Conservation (phyloP, 441 rosid genomes). For the Omphalea diandra region DNA sequence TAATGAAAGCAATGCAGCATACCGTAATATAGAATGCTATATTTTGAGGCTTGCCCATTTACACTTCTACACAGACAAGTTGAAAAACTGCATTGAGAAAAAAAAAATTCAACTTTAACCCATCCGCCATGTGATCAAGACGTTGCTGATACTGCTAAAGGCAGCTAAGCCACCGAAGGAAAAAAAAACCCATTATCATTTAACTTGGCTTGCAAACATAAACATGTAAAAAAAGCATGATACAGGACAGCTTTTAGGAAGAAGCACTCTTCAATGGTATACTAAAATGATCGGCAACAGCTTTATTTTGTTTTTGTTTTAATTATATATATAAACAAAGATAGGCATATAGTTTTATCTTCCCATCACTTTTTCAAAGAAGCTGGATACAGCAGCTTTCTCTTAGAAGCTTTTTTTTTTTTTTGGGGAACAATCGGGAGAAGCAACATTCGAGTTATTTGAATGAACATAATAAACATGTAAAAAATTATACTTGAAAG, state of each 20-base stretch:
- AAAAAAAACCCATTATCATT: no score
- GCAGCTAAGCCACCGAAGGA: not conserved
- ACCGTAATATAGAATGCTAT: slow-evolving; percentile 57
- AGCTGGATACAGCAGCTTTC: no score
- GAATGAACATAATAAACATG: no score
- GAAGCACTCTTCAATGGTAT: not conserved
- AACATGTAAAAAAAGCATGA: not conserved
- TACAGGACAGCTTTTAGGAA: not conserved
- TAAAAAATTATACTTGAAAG: no score
- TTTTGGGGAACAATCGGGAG: no score
- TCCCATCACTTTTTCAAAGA: no score
- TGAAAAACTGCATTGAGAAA: not conserved
- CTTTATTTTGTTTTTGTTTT: no score
- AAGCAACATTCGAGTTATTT: no score
- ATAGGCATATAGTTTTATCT: no score
- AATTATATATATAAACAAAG: no score
- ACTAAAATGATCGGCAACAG: no score
- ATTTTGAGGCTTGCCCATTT: slow-evolving; percentile 49
- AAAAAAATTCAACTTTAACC: not conserved
- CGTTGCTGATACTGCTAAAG: not conserved
- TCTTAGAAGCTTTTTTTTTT: not conserved
- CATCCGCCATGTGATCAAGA: not conserved
- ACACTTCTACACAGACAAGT: not conserved
- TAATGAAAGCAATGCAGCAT: slow-evolving; percentile 54
- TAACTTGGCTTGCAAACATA: no score